A percentile compares a stretch with the other conserved stretches of the same genome.
These are phyloP conservation scores for Salvia rosmarinus DNA, from an alignment of 257 asterid genomes.

Conservation along the genomic window DNA sequence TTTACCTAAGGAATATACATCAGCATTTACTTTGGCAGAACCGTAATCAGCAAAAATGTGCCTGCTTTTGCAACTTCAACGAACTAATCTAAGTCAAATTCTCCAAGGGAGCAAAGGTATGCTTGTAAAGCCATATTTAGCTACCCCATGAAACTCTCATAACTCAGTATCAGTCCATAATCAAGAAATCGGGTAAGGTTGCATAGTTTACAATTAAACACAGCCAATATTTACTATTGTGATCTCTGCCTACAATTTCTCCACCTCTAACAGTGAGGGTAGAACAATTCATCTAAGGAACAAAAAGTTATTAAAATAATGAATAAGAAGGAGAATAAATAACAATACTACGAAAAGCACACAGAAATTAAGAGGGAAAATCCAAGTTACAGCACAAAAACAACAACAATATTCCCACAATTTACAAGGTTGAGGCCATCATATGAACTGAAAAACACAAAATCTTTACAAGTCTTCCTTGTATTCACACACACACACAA, in stretches of 20 bases:
- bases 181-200: no score
- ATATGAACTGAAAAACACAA: background rate
- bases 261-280: background rate
- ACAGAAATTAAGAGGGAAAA: constrained; percentile 9
- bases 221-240: background rate
- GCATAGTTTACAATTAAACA: background rate
- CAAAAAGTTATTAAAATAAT: no score
- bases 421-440: background rate
- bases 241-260: background rate
- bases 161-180: no score
- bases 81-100: background rate
- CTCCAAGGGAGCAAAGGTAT: background rate
- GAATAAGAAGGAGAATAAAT: background rate
- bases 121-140: background rate
- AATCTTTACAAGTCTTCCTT: background rate
- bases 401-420: background rate
- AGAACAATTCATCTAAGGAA: background rate
- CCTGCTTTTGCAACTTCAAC: background rate
- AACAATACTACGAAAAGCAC: background rate
- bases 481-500: background rate
- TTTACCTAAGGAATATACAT: background rate
- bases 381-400: background rate
- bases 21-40: no score
- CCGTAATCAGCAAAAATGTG: constrained; percentile 11
- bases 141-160: constrained; percentile 4